Percentiles rank a stretch among this genome's conserved stretches.
phyloP scores from a whole-genome alignment of 345 rosid genomes.

The Barbarea vulgaris region DNA sequence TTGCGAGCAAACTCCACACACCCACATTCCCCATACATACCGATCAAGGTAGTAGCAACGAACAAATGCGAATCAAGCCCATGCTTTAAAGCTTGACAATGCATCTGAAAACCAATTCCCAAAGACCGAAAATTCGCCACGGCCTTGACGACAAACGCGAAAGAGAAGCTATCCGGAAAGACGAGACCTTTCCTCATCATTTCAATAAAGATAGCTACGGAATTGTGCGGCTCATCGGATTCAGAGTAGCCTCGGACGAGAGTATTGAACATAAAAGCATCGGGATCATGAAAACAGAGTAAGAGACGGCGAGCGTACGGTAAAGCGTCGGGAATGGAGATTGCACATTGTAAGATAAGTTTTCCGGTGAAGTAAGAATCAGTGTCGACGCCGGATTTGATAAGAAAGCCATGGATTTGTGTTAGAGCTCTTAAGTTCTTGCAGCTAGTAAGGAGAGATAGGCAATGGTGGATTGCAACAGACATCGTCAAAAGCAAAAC shows the following conservation, averaged over 20 bases:
- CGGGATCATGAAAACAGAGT: slow-evolving; percentile 51
- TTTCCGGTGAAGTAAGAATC: slow-evolving; percentile 62
- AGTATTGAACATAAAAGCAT: slow-evolving; percentile 75
- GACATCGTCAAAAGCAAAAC: background rate
- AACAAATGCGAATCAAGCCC: slow-evolving; percentile 57
- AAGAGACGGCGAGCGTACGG: slow-evolving; percentile 56
- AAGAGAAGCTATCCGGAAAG: slow-evolving; percentile 72
- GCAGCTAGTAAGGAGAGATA: slow-evolving; percentile 50
- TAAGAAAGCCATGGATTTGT: slow-evolving; percentile 55
- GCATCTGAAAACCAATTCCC: slow-evolving; percentile 57
- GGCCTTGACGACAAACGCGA: slow-evolving; percentile 65
- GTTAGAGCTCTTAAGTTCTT: slow-evolving; percentile 50
- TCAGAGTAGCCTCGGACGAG: slow-evolving; percentile 66
- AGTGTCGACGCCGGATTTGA: slow-evolving; percentile 49
- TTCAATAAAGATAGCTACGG: slow-evolving; percentile 49
- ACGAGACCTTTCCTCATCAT: slow-evolving; percentile 45
- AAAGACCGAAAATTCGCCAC: slow-evolving; percentile 53
- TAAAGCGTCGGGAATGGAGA: slow-evolving; percentile 47
- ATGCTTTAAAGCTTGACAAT: slow-evolving; percentile 50
- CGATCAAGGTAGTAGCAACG: slow-evolving; percentile 61
- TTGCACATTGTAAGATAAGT: slow-evolving; percentile 55
- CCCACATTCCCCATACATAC: slow-evolving; percentile 63
- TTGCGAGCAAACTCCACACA: slow-evolving; percentile 47
- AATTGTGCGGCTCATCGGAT: slow-evolving; percentile 47
- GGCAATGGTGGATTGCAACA: slow-evolving; percentile 20